Percentiles rank a stretch among this genome's conserved stretches.
These are phyloP conservation scores for Salinomyces thailandicus DNA, from an alignment of 2,329 filamentous ascomycete genomes.

Conservation along the genomic window DNA sequence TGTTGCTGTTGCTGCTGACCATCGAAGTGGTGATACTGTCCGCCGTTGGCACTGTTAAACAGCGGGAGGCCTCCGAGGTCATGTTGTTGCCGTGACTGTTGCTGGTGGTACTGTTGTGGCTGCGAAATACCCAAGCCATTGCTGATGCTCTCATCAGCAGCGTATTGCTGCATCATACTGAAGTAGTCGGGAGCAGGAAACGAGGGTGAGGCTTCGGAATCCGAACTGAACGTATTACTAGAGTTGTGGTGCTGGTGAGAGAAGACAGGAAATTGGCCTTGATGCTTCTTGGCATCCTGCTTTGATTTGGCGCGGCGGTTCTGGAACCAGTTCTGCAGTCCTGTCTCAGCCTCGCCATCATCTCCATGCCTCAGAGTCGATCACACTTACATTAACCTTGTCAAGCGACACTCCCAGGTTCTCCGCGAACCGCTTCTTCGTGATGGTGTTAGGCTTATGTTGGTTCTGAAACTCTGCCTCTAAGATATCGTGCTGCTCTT, in stretches of 20 bases:
- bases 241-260: slow-evolving; percentile 10
- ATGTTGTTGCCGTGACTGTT: slow-evolving; percentile 4
- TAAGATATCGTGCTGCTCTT: slow-evolving; percentile 44
- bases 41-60: background rate
- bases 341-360: slow-evolving; percentile 21
- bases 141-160: slow-evolving; percentile 4
- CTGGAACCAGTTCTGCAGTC: slow-evolving; percentile 42
- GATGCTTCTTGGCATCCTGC: slow-evolving; percentile 41
- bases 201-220: slow-evolving; percentile 23
- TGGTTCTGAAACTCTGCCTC: slow-evolving; percentile 40
- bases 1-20: slow-evolving; percentile 8
- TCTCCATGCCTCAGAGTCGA: background rate
- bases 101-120: slow-evolving; percentile 7
- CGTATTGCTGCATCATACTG: slow-evolving; percentile 22
- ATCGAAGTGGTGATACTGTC: slow-evolving; percentile 7
- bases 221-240: slow-evolving; percentile 13
- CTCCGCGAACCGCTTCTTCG: slow-evolving; percentile 42
- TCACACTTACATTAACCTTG: slow-evolving; percentile 41
- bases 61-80: slow-evolving; percentile 1
- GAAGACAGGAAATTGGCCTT: slow-evolving; percentile 19
- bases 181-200: slow-evolving; percentile 23
- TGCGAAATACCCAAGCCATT: slow-evolving; percentile 5
- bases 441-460: slow-evolving; percentile 40
- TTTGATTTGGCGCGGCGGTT: slow-evolving; percentile 44
- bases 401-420: slow-evolving; percentile 39